Evolutionary conservation across 192 early-diverging fungal species (phyloP), one percentile per base, ranked within the genome.

Genomic region (Coemansia sp.): DNA sequence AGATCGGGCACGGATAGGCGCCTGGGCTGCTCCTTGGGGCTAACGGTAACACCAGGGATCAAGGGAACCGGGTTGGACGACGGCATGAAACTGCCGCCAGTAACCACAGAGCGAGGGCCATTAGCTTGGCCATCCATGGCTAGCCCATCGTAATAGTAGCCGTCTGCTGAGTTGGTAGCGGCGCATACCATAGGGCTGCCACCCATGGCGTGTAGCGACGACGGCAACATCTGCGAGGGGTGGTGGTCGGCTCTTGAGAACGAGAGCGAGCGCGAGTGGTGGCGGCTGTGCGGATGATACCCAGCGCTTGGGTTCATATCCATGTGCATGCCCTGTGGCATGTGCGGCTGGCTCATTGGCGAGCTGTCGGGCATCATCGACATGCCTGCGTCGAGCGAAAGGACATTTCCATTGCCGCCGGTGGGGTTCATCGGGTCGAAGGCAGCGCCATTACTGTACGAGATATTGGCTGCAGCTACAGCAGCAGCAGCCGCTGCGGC

Each of bases 31-130:
- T 70, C 69, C 67, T 76, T 77, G 27, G 80, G 80, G 22, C 80
- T 82, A 13, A 65, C 68, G 0, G 80, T 82, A 50, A 82, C 80
- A 3, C 80, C 80, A 1, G 80, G 75, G 39, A 82, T 82, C 0
- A 68, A 58, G 3, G 80, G 80, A 29, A 82, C 73, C 20, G 80
- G 75, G 24, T 47, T 32, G 2, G 78, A 58, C 16, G 69, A n/a
- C 24, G 64, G 37, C 32, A 72, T 49, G 34, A 72, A 64, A 1
- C 71, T 56, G 2, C 56, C 64, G 9, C 43, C 6, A 9, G 0
- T n/a, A 16, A 16, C 18, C 8, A 18, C 16, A 47, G 45, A 18
- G 45, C 41, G 41, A 13, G 41, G 5, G 41, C 50, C 24, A 11
- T 22, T 18, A 20, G 34, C 12, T 30, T 39, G 12, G 5, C 40